Percentiles rank a stretch among this genome's conserved stretches.
Conservation (phyloP, 2,329 filamentous ascomycete species). For the Sporothrix humicola region DNA sequence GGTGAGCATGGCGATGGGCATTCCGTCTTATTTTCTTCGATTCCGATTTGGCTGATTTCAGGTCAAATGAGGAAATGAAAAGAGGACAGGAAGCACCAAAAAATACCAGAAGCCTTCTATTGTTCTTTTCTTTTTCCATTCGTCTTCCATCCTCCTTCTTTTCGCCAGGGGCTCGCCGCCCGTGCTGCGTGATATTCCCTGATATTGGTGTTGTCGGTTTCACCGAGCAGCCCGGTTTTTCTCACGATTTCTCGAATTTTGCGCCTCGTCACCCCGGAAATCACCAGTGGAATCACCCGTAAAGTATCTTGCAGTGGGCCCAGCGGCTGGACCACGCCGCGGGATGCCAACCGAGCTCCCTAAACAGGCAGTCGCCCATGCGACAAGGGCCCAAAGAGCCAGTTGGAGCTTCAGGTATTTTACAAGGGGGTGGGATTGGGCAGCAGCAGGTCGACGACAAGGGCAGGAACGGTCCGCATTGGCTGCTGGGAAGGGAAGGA, state of each 20-base stretch:
- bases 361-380: slow-evolving; percentile 31
- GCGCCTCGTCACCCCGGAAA: slow-evolving; percentile 16
- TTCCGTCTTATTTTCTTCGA: slow-evolving; percentile 33
- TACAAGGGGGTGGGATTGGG: slow-evolving; percentile 16
- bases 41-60: slow-evolving; percentile 8
- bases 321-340: slow-evolving; percentile 17
- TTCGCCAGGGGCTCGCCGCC: background rate
- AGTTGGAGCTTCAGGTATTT: too few species aligned
- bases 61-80: too few species aligned
- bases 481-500: slow-evolving; percentile 6
- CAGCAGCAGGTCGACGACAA: background rate
- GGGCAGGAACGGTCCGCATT: slow-evolving; percentile 22
- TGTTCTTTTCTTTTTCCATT: slow-evolving; percentile 10
- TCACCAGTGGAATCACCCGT: slow-evolving; percentile 18
- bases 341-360: slow-evolving; percentile 30
- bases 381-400: slow-evolving; percentile 4
- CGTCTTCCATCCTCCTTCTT: background rate
- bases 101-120: background rate
- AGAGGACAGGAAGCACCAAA: too few species aligned
- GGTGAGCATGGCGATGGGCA: background rate
- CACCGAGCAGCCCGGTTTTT: slow-evolving; percentile 16
- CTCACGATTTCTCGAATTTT: background rate
- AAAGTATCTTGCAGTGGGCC: slow-evolving; percentile 1
- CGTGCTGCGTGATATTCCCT: slow-evolving; percentile 23
- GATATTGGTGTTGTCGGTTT: slow-evolving; percentile 13